phyloP scores from a whole-genome alignment of 2,329 filamentous ascomycete genomes.

The Penicillium psychrosexuale region DNA sequence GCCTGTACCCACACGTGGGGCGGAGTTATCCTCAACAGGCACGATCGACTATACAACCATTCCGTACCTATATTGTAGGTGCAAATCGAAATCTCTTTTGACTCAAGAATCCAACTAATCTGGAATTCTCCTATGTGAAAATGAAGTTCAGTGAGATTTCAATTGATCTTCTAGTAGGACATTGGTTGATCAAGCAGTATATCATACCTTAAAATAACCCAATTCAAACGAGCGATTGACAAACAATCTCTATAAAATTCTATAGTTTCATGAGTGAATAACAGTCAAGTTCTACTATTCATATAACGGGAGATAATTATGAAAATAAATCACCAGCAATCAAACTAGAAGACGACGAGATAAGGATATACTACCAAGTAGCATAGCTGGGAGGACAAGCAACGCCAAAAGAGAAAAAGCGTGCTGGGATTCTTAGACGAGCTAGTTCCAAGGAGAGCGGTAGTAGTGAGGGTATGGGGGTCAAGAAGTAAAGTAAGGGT shows the following conservation, averaged over 20 bases:
- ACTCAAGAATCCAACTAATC: no score
- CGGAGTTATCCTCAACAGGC: neutral
- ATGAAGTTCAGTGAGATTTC: neutral
- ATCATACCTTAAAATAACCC: neutral
- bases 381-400: neutral
- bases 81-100: neutral
- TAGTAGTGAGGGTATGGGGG: conserved; percentile 8
- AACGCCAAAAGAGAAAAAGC: neutral
- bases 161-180: neutral
- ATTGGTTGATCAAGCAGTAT: neutral
- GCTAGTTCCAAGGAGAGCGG: conserved; percentile 6
- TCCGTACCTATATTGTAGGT: neutral
- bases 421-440: neutral
- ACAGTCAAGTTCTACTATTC: no score
- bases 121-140: neutral
- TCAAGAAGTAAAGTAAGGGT: conserved; percentile 3
- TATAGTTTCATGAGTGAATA: neutral
- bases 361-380: neutral
- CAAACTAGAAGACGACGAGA: neutral
- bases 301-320: neutral
- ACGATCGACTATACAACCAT: neutral
- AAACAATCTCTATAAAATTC: no score
- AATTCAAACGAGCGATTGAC: neutral
- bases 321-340: neutral
- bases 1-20: neutral